These are phyloP conservation scores for Trichoderma endophyticum DNA, from an alignment of 2,329 filamentous ascomycete species.

Conservation along the genomic window DNA sequence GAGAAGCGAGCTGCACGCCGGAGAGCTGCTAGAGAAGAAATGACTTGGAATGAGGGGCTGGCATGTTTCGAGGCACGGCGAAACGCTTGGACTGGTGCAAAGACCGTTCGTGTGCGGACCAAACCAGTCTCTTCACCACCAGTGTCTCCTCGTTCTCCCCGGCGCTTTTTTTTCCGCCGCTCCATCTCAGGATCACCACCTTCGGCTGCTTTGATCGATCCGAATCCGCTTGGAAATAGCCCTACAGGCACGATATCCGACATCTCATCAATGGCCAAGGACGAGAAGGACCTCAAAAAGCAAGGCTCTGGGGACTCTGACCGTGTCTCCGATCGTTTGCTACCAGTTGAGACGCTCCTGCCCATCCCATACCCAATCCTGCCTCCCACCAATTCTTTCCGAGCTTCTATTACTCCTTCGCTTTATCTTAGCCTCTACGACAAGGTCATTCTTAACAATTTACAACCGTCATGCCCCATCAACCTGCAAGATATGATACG, in stretches of 20 bases:
- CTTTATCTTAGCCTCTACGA: slow-evolving; percentile 83
- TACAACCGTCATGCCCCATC: slow-evolving; percentile 83
- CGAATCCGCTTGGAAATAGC: slow-evolving; percentile 26
- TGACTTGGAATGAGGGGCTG: slow-evolving; percentile 76
- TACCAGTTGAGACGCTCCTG: slow-evolving; percentile 59
- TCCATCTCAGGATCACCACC: slow-evolving; percentile 42
- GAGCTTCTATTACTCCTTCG: slow-evolving; percentile 68
- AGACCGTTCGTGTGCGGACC: slow-evolving; percentile 52
- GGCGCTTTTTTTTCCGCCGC: slow-evolving; percentile 50
- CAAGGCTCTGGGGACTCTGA: slow-evolving; percentile 34
- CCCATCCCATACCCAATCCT: slow-evolving; percentile 73
- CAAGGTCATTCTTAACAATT: slow-evolving; percentile 76
- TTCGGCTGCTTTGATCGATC: slow-evolving; percentile 23
- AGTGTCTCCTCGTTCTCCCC: slow-evolving; percentile 45
- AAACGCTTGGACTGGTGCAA: slow-evolving; percentile 82
- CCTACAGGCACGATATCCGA: slow-evolving; percentile 40
- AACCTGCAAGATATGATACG: slow-evolving; percentile 79
- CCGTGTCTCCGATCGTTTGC: slow-evolving; percentile 24
- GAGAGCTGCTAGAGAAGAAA: slow-evolving; percentile 59
- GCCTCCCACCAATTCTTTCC: slow-evolving; percentile 70
- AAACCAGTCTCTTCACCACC: slow-evolving; percentile 43
- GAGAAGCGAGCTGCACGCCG: slow-evolving; percentile 55
- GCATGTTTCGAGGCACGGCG: slow-evolving; percentile 74
- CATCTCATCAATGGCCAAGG: slow-evolving; percentile 41
- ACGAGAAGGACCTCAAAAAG: slow-evolving; percentile 30